Base-by-base conservation (phyloP, 805 yeast species). In the Teunomyces tritomae region DNA sequence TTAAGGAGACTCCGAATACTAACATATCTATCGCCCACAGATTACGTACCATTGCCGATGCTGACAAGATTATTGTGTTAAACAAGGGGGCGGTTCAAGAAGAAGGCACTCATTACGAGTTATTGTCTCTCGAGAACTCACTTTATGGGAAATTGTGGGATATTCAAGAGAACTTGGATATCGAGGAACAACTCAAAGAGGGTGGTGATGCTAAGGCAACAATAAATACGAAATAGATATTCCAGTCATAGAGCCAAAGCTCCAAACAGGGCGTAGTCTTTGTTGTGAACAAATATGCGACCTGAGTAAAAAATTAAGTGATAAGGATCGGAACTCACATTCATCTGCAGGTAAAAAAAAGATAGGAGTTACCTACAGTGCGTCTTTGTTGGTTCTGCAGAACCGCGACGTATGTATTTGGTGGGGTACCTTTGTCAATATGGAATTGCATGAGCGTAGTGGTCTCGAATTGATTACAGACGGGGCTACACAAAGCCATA, bases 1-100 rank as follows among this genome's bases (percentile, higher is more conserved):
- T 94, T 63, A 73, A 67, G 43, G 65, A 62, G 37, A 50, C 53
- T 32, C 80, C 79, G 20, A 82, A 80, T 50, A 94, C 99, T 1
- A 87, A 89, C 56, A 83, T 94, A 4, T 87, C 90, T 56, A 90
- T 94, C 66, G 99, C 99, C 0, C 99, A 94, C 64, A 71, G 99
- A 53, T 74, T 92, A 60, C 78, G 97, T 63, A 94, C 98, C 0
- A 87, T 94, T 45, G 95, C 96, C 9, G 97, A 92, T 62, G 77
- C 96, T 2, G 97, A 94, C 60, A 89, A 88, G 71, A 94, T 94
- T 57, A 87, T 94, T 52, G 97, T 92, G 2, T 71, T 94, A 51
- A 78, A 83, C 46, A 77, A 79, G 45, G 99, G 99, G 7, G 49
- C 64, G 4, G 96, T 94, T 11, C 81, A 77, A 37, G 99, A 94